phyloP scores from a whole-genome alignment of 2,329 filamentous ascomycete genomes.

The Leptodontidium sp. region DNA sequence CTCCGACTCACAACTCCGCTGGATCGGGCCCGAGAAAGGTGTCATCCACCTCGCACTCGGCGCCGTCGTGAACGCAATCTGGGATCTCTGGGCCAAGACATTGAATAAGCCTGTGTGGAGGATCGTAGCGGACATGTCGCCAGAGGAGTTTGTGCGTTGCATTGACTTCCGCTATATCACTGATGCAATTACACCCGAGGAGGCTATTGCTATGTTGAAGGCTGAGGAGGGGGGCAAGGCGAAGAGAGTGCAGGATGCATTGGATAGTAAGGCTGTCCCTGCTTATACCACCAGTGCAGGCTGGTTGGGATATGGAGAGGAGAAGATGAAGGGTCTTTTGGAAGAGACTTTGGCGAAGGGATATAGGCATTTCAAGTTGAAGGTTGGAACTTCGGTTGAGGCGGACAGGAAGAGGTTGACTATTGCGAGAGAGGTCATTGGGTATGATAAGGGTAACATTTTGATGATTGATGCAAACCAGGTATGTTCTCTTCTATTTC shows the following conservation, averaged over 20 bases:
- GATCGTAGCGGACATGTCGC: conserved; percentile 88
- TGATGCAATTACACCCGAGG: conserved; percentile 87
- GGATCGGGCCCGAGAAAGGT: conserved; percentile 94
- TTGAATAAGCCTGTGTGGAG: conserved; percentile 89
- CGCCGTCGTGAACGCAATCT: conserved; percentile 88
- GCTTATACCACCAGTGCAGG: conserved; percentile 92
- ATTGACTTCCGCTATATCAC: conserved; percentile 97
- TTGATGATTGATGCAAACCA: conserved; percentile 96
- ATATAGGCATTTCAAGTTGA: conserved; percentile 89
- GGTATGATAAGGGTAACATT: conserved; percentile 75
- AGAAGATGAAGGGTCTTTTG: conserved; percentile 81
- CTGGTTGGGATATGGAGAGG: conserved; percentile 90
- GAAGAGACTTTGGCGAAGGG: conserved; percentile 78
- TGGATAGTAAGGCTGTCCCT: conserved; percentile 78
- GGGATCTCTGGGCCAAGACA: conserved; percentile 94
- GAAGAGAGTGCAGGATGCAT: conserved; percentile 75
- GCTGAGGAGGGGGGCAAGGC: conserved; percentile 73
- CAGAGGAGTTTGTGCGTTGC: conserved; percentile 84
- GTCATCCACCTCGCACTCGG: conserved; percentile 92
- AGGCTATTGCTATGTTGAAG: conserved; percentile 77
- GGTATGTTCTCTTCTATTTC: conserved; percentile 49
- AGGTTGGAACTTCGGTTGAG: conserved; percentile 79
- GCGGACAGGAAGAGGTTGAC: conserved; percentile 74
- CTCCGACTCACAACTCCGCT: conserved; percentile 87
- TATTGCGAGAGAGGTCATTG: conserved; percentile 82